Evolutionary conservation across 163 green algal species (phyloP), one percentile per base, ranked within the genome.

Genomic region (Trebouxia gelatinosa): DNA sequence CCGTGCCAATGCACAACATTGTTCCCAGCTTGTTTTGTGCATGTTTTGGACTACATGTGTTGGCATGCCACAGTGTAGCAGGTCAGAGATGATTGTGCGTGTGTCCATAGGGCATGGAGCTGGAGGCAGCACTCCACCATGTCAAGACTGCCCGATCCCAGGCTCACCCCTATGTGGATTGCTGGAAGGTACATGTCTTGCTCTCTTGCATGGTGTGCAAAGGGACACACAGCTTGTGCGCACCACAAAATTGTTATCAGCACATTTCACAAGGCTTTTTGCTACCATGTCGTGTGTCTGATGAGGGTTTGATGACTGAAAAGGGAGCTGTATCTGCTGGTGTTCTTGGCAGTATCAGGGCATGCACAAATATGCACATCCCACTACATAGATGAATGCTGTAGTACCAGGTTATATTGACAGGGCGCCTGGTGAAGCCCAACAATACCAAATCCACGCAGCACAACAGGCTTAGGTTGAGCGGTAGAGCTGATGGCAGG

Each of bases 141-240:
- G 84, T 95, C 17, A 87, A 87, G 71, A 28, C 72, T 21, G 58
- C 35, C 4, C 78, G 91, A 1, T 81, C 87, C 21, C 85, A 94
- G 54, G 90, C 88, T 17, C 85, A 94, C 80, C 91, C 91, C 26
- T 95, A 95, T 85, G 77, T 92, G 38, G 89, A 93, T 62, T 93
- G 86, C 75, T 94, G 89, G 91, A 78, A 88, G 66, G 74, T 81
- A 9, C 31, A 11, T 6, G 3, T 38, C 17, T 32, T 11, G n/a
- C n/a, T 29, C 23, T 13, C 5, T 62, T 62, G 51, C 5, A 54
- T 23, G 13, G 43, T 23, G 43, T 54, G 9, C 11, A 9, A 23
- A 13, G 11, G 13, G 43, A 54, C 13, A 13, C 43, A 54, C 43
- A 13, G 11, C 13, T 9, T 54, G 43, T 54, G 13, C 43, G 13